phyloP scores from a whole-genome alignment of 331 rosid genomes.

The Pyrus hybrid region DNA sequence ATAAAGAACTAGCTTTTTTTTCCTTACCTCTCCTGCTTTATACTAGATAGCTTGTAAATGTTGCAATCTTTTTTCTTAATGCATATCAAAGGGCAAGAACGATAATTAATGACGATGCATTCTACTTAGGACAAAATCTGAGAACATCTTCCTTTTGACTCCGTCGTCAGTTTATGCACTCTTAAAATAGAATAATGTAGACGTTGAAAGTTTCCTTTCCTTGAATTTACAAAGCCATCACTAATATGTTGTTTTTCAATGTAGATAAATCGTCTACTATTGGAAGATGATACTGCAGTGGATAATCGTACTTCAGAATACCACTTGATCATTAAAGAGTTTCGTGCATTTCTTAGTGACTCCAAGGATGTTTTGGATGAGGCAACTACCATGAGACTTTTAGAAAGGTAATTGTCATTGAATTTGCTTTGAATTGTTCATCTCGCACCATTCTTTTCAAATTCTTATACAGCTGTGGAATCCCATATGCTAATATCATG shows the following conservation, averaged over 20 bases:
- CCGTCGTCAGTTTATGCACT: background rate
- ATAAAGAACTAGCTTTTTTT: background rate
- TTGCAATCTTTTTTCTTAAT: background rate
- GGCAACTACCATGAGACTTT: conserved; percentile 86
- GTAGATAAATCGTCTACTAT: conserved; percentile 82
- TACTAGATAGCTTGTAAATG: background rate
- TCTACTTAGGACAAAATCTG: background rate
- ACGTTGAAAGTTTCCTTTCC: background rate
- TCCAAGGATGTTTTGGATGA: conserved; percentile 91
- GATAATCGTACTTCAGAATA: conserved; percentile 64
- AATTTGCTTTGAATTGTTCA: conserved; percentile 14
- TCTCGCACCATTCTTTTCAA: background rate
- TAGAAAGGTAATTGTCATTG: conserved; percentile 60
- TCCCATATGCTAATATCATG: background rate
- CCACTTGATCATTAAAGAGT: conserved; percentile 70
- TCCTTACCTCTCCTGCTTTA: background rate
- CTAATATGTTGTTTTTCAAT: conserved; percentile 4
- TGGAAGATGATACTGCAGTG: conserved; percentile 83
- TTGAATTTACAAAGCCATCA: background rate
- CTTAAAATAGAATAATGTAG: background rate
- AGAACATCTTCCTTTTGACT: background rate
- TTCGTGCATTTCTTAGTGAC: conserved; percentile 93
- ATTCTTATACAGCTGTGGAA: background rate
- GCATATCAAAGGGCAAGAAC: background rate
- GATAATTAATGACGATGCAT: background rate